Evolutionary conservation across 345 rosid genomes (phyloP).

Genomic region (Citrus mangshanensis): DNA sequence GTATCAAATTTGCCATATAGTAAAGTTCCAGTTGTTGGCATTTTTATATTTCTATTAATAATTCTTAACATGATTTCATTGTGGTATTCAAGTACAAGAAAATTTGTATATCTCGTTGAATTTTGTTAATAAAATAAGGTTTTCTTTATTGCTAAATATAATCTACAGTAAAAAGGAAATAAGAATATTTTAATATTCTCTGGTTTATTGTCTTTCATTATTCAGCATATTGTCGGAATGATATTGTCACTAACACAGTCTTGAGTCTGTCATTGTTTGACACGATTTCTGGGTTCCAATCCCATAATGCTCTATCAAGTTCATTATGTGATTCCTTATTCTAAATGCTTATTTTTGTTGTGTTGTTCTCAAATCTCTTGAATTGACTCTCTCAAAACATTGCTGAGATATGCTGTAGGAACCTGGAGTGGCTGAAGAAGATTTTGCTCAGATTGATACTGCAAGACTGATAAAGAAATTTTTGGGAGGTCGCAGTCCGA

Average conservation of each 20-base stretch:
- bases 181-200: background rate
- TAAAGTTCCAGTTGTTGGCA: no score
- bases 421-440: conserved; percentile 67
- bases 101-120: background rate
- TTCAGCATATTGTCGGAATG: background rate
- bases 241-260: no score
- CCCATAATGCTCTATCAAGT: background rate
- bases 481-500: conserved; percentile 37
- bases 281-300: no score
- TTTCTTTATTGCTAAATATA: no score
- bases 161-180: no score
- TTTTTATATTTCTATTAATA: background rate
- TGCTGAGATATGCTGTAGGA: conserved; percentile 38
- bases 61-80: background rate
- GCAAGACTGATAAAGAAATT: conserved; percentile 42
- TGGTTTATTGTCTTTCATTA: background rate
- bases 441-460: conserved; percentile 62
- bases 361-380: background rate
- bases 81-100: background rate
- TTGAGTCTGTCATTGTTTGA: no score
- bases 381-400: background rate
- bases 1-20: background rate
- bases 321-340: conserved; percentile 6
- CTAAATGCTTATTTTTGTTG: background rate
- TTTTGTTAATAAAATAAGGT: no score